Conservation (phyloP, 2,329 filamentous ascomycete species). For the Penicillium sp. region DNA sequence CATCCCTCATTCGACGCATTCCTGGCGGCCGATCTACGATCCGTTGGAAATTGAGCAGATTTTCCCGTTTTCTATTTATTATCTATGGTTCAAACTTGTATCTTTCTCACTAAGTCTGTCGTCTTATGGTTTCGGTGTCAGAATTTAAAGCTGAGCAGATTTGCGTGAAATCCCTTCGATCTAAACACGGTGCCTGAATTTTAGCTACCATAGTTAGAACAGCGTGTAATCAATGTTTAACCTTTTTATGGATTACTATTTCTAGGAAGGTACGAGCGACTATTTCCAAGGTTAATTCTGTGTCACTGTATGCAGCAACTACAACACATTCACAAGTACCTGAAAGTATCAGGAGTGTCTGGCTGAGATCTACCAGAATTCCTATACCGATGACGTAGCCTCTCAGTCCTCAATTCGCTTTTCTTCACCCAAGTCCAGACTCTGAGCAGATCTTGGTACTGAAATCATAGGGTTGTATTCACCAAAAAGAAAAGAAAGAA, state of each 20-base stretch:
- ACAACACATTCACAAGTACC: not conserved
- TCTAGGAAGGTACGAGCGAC: no score
- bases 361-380: not conserved
- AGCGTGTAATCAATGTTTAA: not conserved
- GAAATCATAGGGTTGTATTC: not conserved
- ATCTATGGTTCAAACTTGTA: not conserved
- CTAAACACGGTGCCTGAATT: not conserved
- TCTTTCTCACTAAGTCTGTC: no score
- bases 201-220: not conserved
- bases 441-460: not conserved
- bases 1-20: conserved; percentile 4
- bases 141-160: conserved; percentile 16
- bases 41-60: conserved; percentile 32
- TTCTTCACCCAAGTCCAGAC: not conserved
- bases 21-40: not conserved
- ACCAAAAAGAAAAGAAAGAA: not conserved
- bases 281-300: no score
- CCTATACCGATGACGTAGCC: not conserved
- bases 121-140: not conserved
- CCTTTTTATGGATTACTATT: not conserved
- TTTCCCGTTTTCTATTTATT: conserved; percentile 6
- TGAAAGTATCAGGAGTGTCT: not conserved
- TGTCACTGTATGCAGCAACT: no score
- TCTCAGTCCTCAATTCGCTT: not conserved
- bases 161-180: conserved; percentile 15